phyloP scores from a whole-genome alignment of 805 yeast genomes.

The Metschnikowia matae region DNA sequence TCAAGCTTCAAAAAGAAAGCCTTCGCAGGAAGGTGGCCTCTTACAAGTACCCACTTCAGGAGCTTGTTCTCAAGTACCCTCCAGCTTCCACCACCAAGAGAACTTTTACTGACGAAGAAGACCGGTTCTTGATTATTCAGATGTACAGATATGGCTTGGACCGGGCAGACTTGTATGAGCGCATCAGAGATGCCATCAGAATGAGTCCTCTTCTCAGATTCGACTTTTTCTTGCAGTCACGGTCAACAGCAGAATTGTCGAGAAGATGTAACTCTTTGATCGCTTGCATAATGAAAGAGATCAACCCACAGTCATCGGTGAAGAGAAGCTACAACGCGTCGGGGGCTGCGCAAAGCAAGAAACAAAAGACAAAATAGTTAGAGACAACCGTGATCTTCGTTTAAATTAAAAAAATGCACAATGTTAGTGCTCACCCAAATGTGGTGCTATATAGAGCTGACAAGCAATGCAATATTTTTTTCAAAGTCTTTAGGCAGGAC shows the following conservation, averaged over 20 bases:
- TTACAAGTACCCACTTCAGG: constrained; percentile 75
- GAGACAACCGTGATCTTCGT: background rate
- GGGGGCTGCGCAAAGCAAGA: background rate
- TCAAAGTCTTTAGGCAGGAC: constrained; percentile 64
- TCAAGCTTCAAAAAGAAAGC: constrained; percentile 70
- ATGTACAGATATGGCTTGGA: constrained; percentile 79
- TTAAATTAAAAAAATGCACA: background rate
- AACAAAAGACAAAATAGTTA: constrained; percentile 2
- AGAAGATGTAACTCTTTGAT: constrained; percentile 80
- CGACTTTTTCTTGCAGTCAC: constrained; percentile 81
- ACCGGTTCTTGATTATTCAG: constrained; percentile 78
- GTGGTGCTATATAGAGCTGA: constrained; percentile 5
- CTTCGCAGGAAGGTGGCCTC: constrained; percentile 69
- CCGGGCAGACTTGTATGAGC: constrained; percentile 71
- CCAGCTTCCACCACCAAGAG: constrained; percentile 61
- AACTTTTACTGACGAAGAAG: constrained; percentile 83
- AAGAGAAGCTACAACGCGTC: background rate
- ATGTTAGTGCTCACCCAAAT: background rate
- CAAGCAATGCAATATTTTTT: constrained; percentile 19
- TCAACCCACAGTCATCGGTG: constrained; percentile 14
- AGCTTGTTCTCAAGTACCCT: constrained; percentile 66
- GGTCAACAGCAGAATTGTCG: constrained; percentile 71
- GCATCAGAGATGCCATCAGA: constrained; percentile 69
- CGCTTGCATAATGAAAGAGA: constrained; percentile 68
- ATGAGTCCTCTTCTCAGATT: constrained; percentile 75